Conservation (phyloP, 257 asterid genomes). For the Pogostemon cablin region DNA sequence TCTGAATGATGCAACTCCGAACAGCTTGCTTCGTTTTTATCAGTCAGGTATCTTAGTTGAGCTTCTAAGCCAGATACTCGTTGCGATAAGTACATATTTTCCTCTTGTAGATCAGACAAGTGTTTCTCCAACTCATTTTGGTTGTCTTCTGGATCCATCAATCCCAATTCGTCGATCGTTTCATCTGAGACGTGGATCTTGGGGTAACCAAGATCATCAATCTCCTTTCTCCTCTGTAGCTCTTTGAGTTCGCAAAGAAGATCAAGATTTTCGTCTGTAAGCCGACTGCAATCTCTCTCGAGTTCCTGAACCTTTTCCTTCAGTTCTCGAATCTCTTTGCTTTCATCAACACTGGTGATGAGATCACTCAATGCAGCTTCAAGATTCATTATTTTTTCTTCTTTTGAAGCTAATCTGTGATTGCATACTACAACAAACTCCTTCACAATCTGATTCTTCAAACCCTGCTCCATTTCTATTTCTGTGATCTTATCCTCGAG, state of each 20-base stretch:
- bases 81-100: slow-evolving; percentile 44
- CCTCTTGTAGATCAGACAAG: slow-evolving; percentile 41
- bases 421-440: slow-evolving; percentile 39
- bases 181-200: background rate
- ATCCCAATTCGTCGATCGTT: slow-evolving; percentile 10
- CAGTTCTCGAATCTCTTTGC: slow-evolving; percentile 30
- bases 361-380: slow-evolving; percentile 37
- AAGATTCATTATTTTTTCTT: slow-evolving; percentile 27
- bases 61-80: slow-evolving; percentile 61
- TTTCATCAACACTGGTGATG: slow-evolving; percentile 16
- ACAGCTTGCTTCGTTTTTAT: slow-evolving; percentile 38
- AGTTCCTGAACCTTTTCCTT: slow-evolving; percentile 40
- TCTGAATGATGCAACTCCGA: slow-evolving; percentile 44
- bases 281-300: slow-evolving; percentile 33
- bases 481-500: slow-evolving; percentile 38
- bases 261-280: slow-evolving; percentile 38
- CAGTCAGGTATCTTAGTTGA: slow-evolving; percentile 47
- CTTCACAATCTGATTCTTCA: slow-evolving; percentile 36
- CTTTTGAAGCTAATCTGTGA: slow-evolving; percentile 30
- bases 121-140: slow-evolving; percentile 31
- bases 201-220: too few species aligned
- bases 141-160: slow-evolving; percentile 22
- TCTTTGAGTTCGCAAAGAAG: slow-evolving; percentile 33
- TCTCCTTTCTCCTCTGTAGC: slow-evolving; percentile 1
- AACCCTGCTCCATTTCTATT: slow-evolving; percentile 37